These are phyloP conservation scores for Pseudogymnoascus sp. DNA, from an alignment of 2,329 filamentous ascomycete species.

Conservation along the genomic window DNA sequence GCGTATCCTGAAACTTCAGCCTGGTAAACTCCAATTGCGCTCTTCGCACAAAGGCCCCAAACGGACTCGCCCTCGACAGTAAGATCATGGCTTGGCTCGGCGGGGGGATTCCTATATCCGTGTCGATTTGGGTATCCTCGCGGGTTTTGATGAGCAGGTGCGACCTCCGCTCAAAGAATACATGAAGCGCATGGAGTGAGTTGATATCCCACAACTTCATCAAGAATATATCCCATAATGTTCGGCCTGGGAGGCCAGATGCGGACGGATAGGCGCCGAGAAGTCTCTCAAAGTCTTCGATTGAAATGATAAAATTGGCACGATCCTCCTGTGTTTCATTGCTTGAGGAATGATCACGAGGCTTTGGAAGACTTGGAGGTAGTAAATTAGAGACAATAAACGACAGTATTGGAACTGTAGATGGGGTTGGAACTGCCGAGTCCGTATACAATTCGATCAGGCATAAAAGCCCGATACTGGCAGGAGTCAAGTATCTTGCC, in stretches of 20 bases:
- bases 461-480: constrained; percentile 75
- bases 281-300: constrained; percentile 54
- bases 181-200: constrained; percentile 71
- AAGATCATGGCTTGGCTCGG: constrained; percentile 47
- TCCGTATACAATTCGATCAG: constrained; percentile 77
- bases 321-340: not conserved
- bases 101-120: constrained; percentile 44
- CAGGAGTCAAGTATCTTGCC: constrained; percentile 80
- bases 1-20: constrained; percentile 71
- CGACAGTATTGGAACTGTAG: constrained; percentile 68
- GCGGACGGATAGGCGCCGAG: constrained; percentile 45
- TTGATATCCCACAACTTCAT: constrained; percentile 76
- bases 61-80: constrained; percentile 66
- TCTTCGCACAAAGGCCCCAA: constrained; percentile 74
- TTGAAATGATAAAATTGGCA: constrained; percentile 40
- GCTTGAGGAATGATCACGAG: constrained; percentile 11
- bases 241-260: constrained; percentile 61
- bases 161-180: constrained; percentile 60
- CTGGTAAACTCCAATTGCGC: constrained; percentile 72
- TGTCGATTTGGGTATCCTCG: constrained; percentile 50
- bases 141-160: constrained; percentile 54
- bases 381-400: constrained; percentile 70
- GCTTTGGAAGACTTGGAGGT: constrained; percentile 35
- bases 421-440: constrained; percentile 58
- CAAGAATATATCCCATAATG: constrained; percentile 83